Percentiles rank a stretch among this genome's conserved stretches.
Evolutionary conservation across 306 rosid species (phyloP).

Genomic region (Acacia confusa): DNA sequence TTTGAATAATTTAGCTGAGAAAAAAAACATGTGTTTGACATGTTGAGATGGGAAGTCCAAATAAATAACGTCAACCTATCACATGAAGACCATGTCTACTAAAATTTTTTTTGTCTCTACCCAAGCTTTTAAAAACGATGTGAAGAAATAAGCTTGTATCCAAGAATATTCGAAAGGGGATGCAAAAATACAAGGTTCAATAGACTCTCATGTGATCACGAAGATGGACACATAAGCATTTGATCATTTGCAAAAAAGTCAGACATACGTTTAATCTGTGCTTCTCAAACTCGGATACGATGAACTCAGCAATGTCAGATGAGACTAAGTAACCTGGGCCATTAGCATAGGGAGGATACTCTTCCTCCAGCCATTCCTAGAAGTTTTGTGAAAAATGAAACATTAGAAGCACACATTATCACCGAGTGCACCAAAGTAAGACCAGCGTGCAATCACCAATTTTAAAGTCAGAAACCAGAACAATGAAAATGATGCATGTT

Average conservation of each 20-base stretch:
- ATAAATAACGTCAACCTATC: not conserved
- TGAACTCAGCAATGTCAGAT: slow-evolving; percentile 65
- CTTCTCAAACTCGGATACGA: slow-evolving; percentile 69
- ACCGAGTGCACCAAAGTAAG: not conserved
- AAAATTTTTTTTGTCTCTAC: not conserved
- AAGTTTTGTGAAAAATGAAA: not conserved
- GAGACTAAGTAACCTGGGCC: slow-evolving; percentile 91
- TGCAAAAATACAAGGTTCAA: not conserved
- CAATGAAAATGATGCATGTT: not conserved
- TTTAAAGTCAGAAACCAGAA: not conserved
- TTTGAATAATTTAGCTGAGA: not conserved
- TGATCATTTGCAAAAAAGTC: not conserved
- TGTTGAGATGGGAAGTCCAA: not conserved
- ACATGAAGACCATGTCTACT: not conserved
- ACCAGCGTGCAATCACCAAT: not conserved
- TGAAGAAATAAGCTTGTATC: not conserved
- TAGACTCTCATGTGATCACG: not conserved
- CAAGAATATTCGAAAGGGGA: not conserved
- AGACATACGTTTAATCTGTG: slow-evolving; percentile 65
- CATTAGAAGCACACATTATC: not conserved
- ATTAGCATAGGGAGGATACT: slow-evolving; percentile 90
- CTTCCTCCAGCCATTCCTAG: slow-evolving; percentile 97
- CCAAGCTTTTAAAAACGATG: not conserved
- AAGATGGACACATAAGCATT: not conserved
- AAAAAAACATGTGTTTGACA: not conserved